A percentile compares a stretch with the other conserved stretches of the same genome.
Evolutionary conservation across 2,329 filamentous ascomycete species (phyloP).

Genomic region (Colletotrichum sp.): DNA sequence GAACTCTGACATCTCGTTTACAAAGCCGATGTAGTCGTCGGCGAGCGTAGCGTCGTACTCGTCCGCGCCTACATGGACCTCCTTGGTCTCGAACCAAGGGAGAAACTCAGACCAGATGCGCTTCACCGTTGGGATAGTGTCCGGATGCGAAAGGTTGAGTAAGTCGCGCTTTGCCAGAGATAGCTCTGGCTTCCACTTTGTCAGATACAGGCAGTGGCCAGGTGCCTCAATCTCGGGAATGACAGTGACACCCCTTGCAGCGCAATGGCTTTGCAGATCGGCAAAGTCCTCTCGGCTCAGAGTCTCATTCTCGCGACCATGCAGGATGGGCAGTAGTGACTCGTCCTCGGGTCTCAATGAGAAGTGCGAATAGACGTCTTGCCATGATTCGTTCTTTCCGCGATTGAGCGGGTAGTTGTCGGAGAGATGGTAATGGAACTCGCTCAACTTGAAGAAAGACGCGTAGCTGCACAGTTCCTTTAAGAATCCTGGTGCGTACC

Average conservation of each 20-base stretch:
- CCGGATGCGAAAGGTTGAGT: slow-evolving; percentile 57
- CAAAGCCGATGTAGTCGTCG: slow-evolving; percentile 54
- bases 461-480: slow-evolving; percentile 49
- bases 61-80: slow-evolving; percentile 59
- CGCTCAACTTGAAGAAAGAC: slow-evolving; percentile 52
- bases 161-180: slow-evolving; percentile 51
- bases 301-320: slow-evolving; percentile 28
- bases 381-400: slow-evolving; percentile 50
- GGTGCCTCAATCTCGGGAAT: slow-evolving; percentile 62
- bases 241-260: slow-evolving; percentile 54
- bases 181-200: slow-evolving; percentile 61
- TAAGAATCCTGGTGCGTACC: slow-evolving; percentile 34
- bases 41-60: slow-evolving; percentile 51
- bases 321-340: slow-evolving; percentile 22
- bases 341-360: slow-evolving; percentile 39
- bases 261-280: slow-evolving; percentile 54
- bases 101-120: slow-evolving; percentile 56
- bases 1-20: slow-evolving; percentile 53
- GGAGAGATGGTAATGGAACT: slow-evolving; percentile 55
- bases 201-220: slow-evolving; percentile 56
- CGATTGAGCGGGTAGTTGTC: slow-evolving; percentile 54
- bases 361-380: slow-evolving; percentile 49
- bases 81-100: slow-evolving; percentile 59
- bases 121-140: slow-evolving; percentile 54
- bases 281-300: slow-evolving; percentile 43